Evolutionary conservation across 2,329 filamentous ascomycete species (phyloP), one percentile per base, ranked within the genome.

Genomic region (Aureobasidium leucospermi): DNA sequence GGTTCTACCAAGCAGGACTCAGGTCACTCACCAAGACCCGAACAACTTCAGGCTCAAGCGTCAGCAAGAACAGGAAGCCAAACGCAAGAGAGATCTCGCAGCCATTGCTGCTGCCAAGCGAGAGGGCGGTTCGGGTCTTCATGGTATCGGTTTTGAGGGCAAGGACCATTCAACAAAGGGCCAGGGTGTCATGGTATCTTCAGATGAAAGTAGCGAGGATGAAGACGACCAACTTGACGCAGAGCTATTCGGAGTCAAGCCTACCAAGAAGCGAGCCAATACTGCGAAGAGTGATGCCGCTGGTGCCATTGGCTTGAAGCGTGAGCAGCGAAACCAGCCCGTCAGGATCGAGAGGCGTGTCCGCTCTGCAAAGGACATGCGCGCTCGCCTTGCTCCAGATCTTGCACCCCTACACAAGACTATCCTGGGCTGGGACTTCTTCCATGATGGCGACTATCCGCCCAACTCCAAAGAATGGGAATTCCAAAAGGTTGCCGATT

Each of bases 341-440:
- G 85, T 95, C 60, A 93, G 90, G 74, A 96, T 96, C 76, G 78
- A 84, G 65, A 89, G 90, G 70, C 83, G 90, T 55, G 80, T 87
- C 63, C 85, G 93, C 52, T 93, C 91, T 15, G 85, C 87, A 47
- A 96, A 96, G 73, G 94, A 99, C 74, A 93, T 96, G 85, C 87
- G 93, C 66, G 93, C 94, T 64, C 87, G 94, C 63, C 80, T 99
- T 61, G 88, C 92, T 34, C 94, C 95, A 7, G 90, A 95, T 65
- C 87, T 99, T 75, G 87, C 90, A 39, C 80, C 84, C 15, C 76
- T 99, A 32, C 94, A 97, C 70, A 86, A 88, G 67, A 87, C 87
- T 16, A 90, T 99, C 53, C 82, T 99, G 3, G 83, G 88, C 59
- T 99, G 94, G 94, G 89, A 99, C 65, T 96, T 95, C 65, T 99